Evolutionary conservation across 1,284 basidiomycete genomes (phyloP).

Genomic region (Anthracocystis walkeri): DNA sequence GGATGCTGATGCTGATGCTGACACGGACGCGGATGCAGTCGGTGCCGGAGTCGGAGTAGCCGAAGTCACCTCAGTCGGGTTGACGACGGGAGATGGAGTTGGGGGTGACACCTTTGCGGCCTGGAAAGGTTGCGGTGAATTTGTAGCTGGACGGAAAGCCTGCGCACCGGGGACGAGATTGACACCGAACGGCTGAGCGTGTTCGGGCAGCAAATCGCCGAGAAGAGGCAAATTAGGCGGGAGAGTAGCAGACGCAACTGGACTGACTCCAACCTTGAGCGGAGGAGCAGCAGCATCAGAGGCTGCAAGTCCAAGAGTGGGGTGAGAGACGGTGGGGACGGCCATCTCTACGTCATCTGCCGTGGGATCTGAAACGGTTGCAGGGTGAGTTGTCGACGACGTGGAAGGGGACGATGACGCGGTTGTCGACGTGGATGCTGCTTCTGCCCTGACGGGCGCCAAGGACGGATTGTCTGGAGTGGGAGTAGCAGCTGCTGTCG

Average conservation of each 20-base stretch:
- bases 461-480: not conserved
- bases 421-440: conserved; percentile 1
- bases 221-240: conserved; percentile 20
- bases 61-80: conserved; percentile 29
- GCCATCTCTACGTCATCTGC: conserved; percentile 36
- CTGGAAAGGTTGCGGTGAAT: conserved; percentile 38
- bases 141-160: conserved; percentile 26
- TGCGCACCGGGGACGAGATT: conserved; percentile 20
- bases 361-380: conserved; percentile 25
- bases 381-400: conserved; percentile 1
- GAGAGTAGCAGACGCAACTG: conserved; percentile 19
- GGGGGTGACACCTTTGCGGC: conserved; percentile 20
- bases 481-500: not conserved
- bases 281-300: conserved; percentile 12
- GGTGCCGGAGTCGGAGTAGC: conserved; percentile 9
- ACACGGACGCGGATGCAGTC: not conserved
- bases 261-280: conserved; percentile 24
- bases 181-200: conserved; percentile 30
- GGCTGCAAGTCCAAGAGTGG: conserved; percentile 4
- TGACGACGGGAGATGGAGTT: conserved; percentile 22
- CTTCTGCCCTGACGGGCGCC: conserved; percentile 14
- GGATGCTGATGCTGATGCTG: not conserved
- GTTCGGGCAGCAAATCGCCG: conserved; percentile 12
- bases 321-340: conserved; percentile 22
- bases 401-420: conserved; percentile 4